Base-by-base conservation (phyloP, 768 basidiomycete species). In the Cystofilobasidium ferigula region DNA sequence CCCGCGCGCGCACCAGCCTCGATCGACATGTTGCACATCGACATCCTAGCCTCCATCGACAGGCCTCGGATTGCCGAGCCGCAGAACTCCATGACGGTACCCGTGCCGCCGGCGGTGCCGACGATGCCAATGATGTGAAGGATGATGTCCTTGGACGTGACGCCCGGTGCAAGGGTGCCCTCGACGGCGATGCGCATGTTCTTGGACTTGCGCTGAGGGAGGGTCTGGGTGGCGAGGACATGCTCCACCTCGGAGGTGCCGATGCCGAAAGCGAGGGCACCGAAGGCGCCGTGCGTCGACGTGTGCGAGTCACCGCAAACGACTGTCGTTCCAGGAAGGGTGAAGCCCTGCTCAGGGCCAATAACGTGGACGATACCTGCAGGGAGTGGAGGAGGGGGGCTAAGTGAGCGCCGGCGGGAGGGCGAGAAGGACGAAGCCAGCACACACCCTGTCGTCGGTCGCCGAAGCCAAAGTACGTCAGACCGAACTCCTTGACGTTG, bases 221-320 rank as follows among this genome's bases (percentile, higher is more conserved):
- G 79, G 57, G 88, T 89, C 76, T 93, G 90, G 10, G 90, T 93
- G 18, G 90, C 90, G 57, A 93, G 85, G 70, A 92, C 90, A 74
- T 93, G 90, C 74, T 93, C 90, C 71, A 93, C 90, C 74, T 93
- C 89, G 58, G 89, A 91, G 16, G 90, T 93, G 45, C 90, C 90
- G 71, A 93, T 92, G 68, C 90, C 90, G 72, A 92, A 93, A 0
- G 90, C 90, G 69, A 93, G 81, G 56, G 90, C 89, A 56, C 90
- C 90, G 73, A 93, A 93, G 2, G 90, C 90, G 57, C 90, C 90
- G 74, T 93, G 90, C 16, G 90, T 93, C 45, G 89, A 89, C 30
- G 90, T 92, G 78, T 92, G 90, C 5, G 89, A 92, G 77, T 92
- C 90, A 74, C 90, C 90, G 71, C 90, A 93, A 61, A 92, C 90